phyloP scores from a whole-genome alignment of 495 filamentous ascomycete genomes.

The Friedmanniomyces simplex region DNA sequence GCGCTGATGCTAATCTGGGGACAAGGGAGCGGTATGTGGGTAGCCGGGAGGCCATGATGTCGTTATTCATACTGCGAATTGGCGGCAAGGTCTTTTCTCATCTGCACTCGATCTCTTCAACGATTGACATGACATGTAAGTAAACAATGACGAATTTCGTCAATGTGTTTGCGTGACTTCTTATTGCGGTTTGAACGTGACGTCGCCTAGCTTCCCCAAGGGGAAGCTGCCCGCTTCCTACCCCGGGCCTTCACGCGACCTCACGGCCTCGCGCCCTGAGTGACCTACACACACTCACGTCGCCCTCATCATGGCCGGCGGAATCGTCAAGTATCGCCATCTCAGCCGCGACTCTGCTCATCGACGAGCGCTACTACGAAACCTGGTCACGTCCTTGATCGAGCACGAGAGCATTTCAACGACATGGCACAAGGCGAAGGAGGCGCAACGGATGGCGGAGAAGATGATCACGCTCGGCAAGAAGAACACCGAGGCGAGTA shows the following conservation, averaged over 20 bases:
- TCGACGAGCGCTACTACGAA: conserved; percentile 85
- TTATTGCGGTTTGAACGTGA: not conserved
- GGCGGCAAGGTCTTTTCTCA: no score
- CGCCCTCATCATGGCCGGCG: conserved; percentile 61
- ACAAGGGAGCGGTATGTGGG: conserved; percentile 10
- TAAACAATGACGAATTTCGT: no score
- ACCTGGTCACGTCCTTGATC: conserved; percentile 92
- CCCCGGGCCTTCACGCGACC: not conserved
- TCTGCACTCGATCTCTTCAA: no score
- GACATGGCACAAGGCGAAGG: conserved; percentile 93
- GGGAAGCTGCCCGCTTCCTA: not conserved
- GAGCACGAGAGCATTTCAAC: conserved; percentile 85
- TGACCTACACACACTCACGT: not conserved
- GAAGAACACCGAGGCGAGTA: conserved; percentile 69
- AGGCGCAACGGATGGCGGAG: conserved; percentile 85
- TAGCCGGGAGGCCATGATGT: conserved; percentile 8
- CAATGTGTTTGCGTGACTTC: not conserved
- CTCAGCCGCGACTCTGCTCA: conserved; percentile 74
- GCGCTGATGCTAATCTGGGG: conserved; percentile 4
- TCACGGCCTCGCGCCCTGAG: not conserved
- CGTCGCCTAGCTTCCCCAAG: not conserved
- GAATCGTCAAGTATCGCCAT: conserved; percentile 73
- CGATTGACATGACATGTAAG: no score
- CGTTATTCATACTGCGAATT: no score
- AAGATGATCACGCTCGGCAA: conserved; percentile 89